Conservation (phyloP, 768 basidiomycete genomes). For the Tulasnella sp. region DNA sequence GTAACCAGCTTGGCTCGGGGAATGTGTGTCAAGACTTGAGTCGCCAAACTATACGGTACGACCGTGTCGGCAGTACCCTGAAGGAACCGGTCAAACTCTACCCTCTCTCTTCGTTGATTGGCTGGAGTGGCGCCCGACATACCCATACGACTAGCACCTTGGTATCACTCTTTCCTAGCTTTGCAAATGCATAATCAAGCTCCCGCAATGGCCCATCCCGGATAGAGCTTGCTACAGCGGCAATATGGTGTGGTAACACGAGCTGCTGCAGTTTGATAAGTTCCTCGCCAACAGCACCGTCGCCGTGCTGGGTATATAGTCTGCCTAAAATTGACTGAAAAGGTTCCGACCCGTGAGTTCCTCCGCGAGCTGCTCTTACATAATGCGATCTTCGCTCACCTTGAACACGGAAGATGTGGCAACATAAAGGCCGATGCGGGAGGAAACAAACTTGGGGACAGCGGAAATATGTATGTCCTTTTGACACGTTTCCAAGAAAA, state of each 20-base stretch:
- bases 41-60: constrained; percentile 28
- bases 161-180: constrained; percentile 27
- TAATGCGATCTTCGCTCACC: not conserved
- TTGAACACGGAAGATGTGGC: constrained; percentile 4
- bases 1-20: constrained; percentile 30
- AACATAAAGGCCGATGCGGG: not conserved
- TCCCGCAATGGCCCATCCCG: constrained; percentile 33
- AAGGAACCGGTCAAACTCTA: not conserved
- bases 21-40: constrained; percentile 22
- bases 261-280: constrained; percentile 24
- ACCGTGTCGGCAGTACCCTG: constrained; percentile 31
- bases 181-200: constrained; percentile 32
- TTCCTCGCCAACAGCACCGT: not conserved
- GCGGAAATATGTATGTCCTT: not conserved
- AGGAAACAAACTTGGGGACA: constrained; percentile 1
- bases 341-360: not conserved
- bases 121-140: not conserved
- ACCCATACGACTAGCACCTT: constrained; percentile 25
- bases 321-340: not conserved
- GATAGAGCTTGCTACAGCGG: constrained; percentile 30
- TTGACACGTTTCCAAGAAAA: not conserved
- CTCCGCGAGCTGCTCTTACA: not conserved
- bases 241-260: constrained; percentile 28
- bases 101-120: not conserved
- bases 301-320: not conserved